These are phyloP conservation scores for Aspergillus homomorphus DNA, from an alignment of 495 filamentous ascomycete genomes.

Conservation along the genomic window DNA sequence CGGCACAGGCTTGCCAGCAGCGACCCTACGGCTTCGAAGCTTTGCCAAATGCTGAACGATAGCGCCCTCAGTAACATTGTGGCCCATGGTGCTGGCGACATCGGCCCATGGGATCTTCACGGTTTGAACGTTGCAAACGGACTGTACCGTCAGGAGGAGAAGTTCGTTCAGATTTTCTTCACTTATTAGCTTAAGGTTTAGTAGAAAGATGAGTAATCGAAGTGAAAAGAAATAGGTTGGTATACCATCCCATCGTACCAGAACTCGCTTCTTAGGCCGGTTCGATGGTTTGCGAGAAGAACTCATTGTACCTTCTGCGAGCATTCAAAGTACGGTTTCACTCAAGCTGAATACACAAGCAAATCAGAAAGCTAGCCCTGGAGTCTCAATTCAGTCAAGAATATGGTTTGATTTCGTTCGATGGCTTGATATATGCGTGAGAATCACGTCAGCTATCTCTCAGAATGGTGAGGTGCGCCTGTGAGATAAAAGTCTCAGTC, in stretches of 20 bases:
- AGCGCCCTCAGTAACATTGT: constrained; percentile 38
- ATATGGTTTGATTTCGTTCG: not conserved
- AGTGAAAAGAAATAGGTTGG: constrained; percentile 1
- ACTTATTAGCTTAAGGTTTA: constrained; percentile 9
- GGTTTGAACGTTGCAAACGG: constrained; percentile 31
- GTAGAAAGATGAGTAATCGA: not conserved
- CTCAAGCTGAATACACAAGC: not conserved
- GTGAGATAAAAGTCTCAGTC: too few relatives aligned
- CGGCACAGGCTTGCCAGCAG: constrained; percentile 33
- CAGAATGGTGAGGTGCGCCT: too few relatives aligned
- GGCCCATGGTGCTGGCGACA: constrained; percentile 34
- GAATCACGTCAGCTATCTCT: not conserved
- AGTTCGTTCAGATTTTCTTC: constrained; percentile 41
- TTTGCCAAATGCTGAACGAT: constrained; percentile 51
- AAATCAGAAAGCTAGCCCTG: not conserved
- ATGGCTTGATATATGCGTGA: not conserved
- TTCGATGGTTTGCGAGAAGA: constrained; percentile 18
- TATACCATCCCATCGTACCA: constrained; percentile 49
- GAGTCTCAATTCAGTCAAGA: not conserved
- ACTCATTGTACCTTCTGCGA: constrained; percentile 3
- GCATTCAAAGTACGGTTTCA: not conserved
- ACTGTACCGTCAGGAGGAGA: constrained; percentile 44
- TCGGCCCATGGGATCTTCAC: constrained; percentile 42
- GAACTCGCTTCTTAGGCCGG: constrained; percentile 32
- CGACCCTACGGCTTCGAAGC: constrained; percentile 33